phyloP scores from a whole-genome alignment of 306 rosid species.

The Carpinus viminea region DNA sequence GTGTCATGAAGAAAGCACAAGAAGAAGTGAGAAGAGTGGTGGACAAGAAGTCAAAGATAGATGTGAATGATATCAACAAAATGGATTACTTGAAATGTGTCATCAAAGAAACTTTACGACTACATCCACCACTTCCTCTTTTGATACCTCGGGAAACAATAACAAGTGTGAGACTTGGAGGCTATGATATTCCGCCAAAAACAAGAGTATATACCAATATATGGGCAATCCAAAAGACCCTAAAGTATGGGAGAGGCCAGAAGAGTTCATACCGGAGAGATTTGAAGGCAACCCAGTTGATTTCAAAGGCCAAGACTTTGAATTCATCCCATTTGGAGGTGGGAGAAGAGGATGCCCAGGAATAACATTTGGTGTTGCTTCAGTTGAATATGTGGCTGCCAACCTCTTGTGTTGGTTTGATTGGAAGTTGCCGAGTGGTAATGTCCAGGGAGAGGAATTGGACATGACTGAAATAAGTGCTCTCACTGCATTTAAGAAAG shows the following conservation, averaged over 20 bases:
- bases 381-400: background rate
- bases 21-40: slow-evolving; percentile 39
- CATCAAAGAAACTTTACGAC: slow-evolving; percentile 31
- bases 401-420: background rate
- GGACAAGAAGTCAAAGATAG: slow-evolving; percentile 21
- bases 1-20: slow-evolving; percentile 33
- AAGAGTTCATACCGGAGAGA: slow-evolving; percentile 39
- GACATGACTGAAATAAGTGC: background rate
- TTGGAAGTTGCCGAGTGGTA: background rate
- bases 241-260: slow-evolving; percentile 28
- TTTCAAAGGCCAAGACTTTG: slow-evolving; percentile 21
- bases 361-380: background rate
- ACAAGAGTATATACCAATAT: slow-evolving; percentile 26
- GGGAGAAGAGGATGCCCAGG: slow-evolving; percentile 1
- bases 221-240: slow-evolving; percentile 44
- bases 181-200: slow-evolving; percentile 24
- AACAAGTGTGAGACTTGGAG: background rate
- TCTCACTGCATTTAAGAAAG: background rate
- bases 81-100: slow-evolving; percentile 41
- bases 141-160: slow-evolving; percentile 31
- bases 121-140: slow-evolving; percentile 37
- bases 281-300: background rate
- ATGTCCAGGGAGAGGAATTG: background rate
- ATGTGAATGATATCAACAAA: slow-evolving; percentile 19
- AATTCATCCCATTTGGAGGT: background rate